Evolutionary conservation across 2,329 filamentous ascomycete species (phyloP).

Genomic region (Colletotrichum ledebouriae): DNA sequence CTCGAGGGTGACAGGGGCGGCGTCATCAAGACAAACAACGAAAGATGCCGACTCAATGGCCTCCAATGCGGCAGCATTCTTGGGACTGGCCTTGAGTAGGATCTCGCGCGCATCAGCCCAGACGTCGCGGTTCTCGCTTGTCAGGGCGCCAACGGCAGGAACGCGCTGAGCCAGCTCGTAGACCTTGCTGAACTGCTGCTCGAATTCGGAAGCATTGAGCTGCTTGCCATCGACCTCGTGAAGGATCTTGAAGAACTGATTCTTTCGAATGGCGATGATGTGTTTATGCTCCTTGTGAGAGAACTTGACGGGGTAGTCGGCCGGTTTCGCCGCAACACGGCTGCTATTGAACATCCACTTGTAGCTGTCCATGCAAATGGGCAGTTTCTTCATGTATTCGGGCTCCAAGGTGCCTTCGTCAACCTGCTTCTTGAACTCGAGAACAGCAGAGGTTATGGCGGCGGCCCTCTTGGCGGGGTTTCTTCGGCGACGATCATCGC

Average conservation of each 20-base stretch:
- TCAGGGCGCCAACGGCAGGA: conserved; percentile 85
- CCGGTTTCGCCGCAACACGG: conserved; percentile 84
- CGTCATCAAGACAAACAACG: conserved; percentile 92
- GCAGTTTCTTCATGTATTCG: conserved; percentile 98
- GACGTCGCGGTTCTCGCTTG: conserved; percentile 91
- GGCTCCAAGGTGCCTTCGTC: conserved; percentile 87
- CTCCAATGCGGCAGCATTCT: conserved; percentile 83
- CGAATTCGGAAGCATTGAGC: conserved; percentile 89
- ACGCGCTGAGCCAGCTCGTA: conserved; percentile 81
- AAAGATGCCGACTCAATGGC: conserved; percentile 92
- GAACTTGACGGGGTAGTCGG: conserved; percentile 89
- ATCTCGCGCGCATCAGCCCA: conserved; percentile 88
- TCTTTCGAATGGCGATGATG: conserved; percentile 92
- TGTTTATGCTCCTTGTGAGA: conserved; percentile 82
- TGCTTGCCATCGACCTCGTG: conserved; percentile 86
- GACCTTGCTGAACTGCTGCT: conserved; percentile 88
- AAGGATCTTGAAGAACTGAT: conserved; percentile 94
- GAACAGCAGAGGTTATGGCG: conserved; percentile 84
- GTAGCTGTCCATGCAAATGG: conserved; percentile 98
- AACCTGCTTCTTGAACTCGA: conserved; percentile 96
- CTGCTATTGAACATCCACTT: conserved; percentile 98
- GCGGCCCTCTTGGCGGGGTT: conserved; percentile 94
- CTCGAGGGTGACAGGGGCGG: conserved; percentile 90
- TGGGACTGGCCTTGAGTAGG: conserved; percentile 80
- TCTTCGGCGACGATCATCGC: conserved; percentile 88